Conservation (phyloP, 2,329 filamentous ascomycete species). For the Trichoderma atrobrunneum region DNA sequence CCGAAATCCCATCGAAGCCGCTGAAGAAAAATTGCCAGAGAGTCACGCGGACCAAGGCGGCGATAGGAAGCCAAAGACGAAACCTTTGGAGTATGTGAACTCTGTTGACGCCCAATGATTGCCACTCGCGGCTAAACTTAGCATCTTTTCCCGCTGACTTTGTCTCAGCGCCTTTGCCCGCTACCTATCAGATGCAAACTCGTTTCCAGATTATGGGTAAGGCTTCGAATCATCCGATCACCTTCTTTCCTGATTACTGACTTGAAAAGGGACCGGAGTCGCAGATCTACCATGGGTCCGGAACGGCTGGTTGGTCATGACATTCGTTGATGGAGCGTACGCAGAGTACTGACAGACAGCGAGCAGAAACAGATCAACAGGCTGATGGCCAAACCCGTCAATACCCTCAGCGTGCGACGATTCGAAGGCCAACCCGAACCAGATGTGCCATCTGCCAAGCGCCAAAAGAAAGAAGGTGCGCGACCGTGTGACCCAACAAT, state of each 20-base stretch:
- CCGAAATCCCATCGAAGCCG: neutral
- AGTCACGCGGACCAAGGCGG: conserved; percentile 22
- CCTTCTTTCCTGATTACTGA: conserved; percentile 21
- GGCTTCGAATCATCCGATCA: conserved; percentile 16
- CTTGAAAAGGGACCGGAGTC: conserved; percentile 24
- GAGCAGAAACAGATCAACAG: conserved; percentile 28
- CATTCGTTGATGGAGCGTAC: too few species aligned
- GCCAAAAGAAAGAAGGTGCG: conserved; percentile 21
- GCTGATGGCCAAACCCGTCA: conserved; percentile 20
- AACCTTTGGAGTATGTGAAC: conserved; percentile 33
- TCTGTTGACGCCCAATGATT: neutral
- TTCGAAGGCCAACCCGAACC: neutral
- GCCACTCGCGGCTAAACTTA: neutral
- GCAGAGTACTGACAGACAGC: neutral
- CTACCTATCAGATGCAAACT: conserved; percentile 38
- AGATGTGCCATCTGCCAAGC: conserved; percentile 25
- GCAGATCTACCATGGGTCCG: conserved; percentile 23
- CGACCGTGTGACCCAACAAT: neutral
- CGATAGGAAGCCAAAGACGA: conserved; percentile 22
- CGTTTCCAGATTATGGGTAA: conserved; percentile 45
- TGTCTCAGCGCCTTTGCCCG: conserved; percentile 32
- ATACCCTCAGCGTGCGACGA: conserved; percentile 23
- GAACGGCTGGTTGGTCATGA: conserved; percentile 26
- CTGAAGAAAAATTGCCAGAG: conserved; percentile 29
- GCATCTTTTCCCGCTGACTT: conserved; percentile 18